These are phyloP conservation scores for Rosa chinensis DNA, from an alignment of 306 rosid species.

Conservation along the genomic window DNA sequence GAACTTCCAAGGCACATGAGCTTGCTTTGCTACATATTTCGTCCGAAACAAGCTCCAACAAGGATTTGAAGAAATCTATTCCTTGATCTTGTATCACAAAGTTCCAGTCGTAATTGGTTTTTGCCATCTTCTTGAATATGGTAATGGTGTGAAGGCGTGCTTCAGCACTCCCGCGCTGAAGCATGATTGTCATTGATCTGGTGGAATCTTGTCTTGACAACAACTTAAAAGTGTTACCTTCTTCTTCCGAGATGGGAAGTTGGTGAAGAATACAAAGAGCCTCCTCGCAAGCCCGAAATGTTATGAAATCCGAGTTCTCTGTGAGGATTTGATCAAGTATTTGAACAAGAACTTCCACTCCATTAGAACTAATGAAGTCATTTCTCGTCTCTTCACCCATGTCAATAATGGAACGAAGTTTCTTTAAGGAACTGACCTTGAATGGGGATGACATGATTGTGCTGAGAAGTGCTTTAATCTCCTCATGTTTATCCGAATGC, in stretches of 20 bases:
- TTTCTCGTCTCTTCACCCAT: conserved; percentile 14
- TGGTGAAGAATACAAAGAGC: conserved; percentile 41
- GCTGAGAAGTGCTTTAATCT: conserved; percentile 29
- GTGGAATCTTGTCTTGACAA: conserved; percentile 32
- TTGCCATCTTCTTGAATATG: conserved; percentile 33
- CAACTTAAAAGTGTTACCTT: conserved; percentile 20
- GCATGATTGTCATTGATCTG: conserved; percentile 39
- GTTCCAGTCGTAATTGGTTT: conserved; percentile 38
- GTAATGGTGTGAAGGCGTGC: conserved; percentile 37
- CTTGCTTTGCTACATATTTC: conserved; percentile 45
- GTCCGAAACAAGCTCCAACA: conserved; percentile 54
- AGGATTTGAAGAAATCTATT: conserved; percentile 46
- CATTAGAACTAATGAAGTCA: conserved; percentile 30
- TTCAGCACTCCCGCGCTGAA: conserved; percentile 48
- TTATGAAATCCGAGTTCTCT: conserved; percentile 34
- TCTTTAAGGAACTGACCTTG: conserved; percentile 46
- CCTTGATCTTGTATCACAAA: conserved; percentile 41
- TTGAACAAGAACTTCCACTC: conserved; percentile 33
- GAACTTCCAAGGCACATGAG: conserved; percentile 39
- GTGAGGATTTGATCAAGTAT: conserved; percentile 33
- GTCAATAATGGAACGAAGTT: conserved; percentile 42
- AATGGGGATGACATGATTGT: conserved; percentile 51
- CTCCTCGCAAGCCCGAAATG: conserved; percentile 53
- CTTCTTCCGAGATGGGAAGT: conserved; percentile 28
- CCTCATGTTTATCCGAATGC: conserved; percentile 13